These are phyloP conservation scores for Phytophthora lateralis DNA, from an alignment of 352 stramenopile genomes.

Conservation along the genomic window DNA sequence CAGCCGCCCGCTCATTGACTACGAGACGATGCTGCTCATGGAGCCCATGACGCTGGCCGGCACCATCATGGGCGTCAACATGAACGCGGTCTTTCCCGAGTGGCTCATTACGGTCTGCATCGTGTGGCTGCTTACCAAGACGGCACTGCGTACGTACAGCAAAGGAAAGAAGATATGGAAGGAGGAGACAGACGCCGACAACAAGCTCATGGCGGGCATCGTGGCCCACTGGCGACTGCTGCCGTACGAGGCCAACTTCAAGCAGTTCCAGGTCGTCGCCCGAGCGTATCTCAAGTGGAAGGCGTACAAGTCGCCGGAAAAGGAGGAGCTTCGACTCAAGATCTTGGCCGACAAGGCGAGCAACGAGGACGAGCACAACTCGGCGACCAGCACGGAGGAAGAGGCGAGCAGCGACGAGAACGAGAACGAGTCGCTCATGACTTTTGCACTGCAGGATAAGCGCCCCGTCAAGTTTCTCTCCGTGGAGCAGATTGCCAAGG, in stretches of 20 bases:
- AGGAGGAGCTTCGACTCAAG: slow-evolving; percentile 37
- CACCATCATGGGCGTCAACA: slow-evolving; percentile 87
- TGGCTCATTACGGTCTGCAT: slow-evolving; percentile 86
- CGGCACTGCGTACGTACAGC: slow-evolving; percentile 58
- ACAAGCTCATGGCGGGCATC: slow-evolving; percentile 49
- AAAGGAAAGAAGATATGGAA: slow-evolving; percentile 78
- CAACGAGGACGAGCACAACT: slow-evolving; percentile 36
- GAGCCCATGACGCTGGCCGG: slow-evolving; percentile 86
- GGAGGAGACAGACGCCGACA: slow-evolving; percentile 62
- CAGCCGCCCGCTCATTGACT: slow-evolving; percentile 78
- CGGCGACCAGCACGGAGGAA: slow-evolving; percentile 43
- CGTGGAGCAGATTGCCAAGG: slow-evolving; percentile 60
- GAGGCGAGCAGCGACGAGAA: slow-evolving; percentile 50
- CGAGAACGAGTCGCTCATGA: slow-evolving; percentile 66
- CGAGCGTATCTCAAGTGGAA: slow-evolving; percentile 80
- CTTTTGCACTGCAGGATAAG: slow-evolving; percentile 46
- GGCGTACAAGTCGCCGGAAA: slow-evolving; percentile 50
- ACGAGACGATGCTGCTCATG: slow-evolving; percentile 86
- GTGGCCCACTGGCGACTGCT: slow-evolving; percentile 73
- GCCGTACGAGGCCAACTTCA: slow-evolving; percentile 69
- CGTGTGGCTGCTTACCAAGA: slow-evolving; percentile 78
- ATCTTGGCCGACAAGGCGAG: slow-evolving; percentile 41
- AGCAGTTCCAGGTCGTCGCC: slow-evolving; percentile 69
- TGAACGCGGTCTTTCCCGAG: slow-evolving; percentile 85
- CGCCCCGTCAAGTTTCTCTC: slow-evolving; percentile 33